Evolutionary conservation across 495 filamentous ascomycete genomes (phyloP).

Genomic region (Penicillium ochrochloron): DNA sequence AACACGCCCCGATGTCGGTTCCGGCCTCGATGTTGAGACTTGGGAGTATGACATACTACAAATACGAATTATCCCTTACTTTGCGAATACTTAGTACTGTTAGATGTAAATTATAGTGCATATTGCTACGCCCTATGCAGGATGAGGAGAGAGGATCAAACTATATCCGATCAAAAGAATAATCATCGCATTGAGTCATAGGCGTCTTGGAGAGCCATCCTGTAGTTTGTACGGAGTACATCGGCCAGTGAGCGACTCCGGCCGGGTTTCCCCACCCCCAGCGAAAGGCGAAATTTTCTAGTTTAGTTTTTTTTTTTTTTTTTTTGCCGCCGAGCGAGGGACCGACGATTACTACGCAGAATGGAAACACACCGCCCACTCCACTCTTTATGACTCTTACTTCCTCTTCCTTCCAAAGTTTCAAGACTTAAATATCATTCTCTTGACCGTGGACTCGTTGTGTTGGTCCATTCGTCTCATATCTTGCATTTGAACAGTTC

Average conservation of each 20-base stretch:
- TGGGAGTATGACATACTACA: too few relatives aligned
- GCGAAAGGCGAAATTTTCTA: conserved; percentile 30
- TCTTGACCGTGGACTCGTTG: conserved; percentile 8
- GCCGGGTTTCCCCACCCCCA: conserved; percentile 24
- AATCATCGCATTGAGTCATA: conserved; percentile 1
- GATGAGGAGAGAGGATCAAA: background rate
- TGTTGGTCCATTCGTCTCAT: conserved; percentile 8
- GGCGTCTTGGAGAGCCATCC: background rate
- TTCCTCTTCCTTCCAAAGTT: conserved; percentile 16
- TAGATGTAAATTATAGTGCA: background rate
- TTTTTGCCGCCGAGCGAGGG: conserved; percentile 34
- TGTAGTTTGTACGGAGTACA: too few relatives aligned
- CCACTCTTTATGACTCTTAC: conserved; percentile 22
- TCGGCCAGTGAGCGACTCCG: conserved; percentile 22
- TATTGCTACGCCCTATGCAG: background rate
- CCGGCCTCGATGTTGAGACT: background rate
- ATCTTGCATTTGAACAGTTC: conserved; percentile 1
- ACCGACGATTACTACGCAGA: conserved; percentile 33
- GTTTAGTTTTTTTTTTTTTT: conserved; percentile 3
- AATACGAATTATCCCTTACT: background rate
- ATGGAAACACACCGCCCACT: conserved; percentile 30
- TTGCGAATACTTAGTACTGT: background rate
- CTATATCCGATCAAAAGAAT: background rate
- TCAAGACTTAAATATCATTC: conserved; percentile 26
- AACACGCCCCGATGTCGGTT: conserved; percentile 2